Conservation (phyloP, 805 yeast genomes). For the Metschnikowia dekortorum region DNA sequence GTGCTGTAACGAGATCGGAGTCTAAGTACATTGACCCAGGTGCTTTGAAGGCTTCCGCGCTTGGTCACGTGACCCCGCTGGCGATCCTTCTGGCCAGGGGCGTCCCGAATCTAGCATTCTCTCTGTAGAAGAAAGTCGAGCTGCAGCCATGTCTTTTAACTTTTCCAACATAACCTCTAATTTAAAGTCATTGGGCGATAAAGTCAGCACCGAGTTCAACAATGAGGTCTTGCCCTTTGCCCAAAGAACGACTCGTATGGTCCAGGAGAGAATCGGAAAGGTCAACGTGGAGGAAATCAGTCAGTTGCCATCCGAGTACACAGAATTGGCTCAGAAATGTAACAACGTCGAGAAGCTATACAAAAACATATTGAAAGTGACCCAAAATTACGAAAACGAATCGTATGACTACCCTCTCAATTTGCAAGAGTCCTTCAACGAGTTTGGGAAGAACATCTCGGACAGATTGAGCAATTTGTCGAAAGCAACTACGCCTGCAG, state of each 20-base stretch:
- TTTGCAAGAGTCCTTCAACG: constrained; percentile 69
- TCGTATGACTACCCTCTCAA: constrained; percentile 81
- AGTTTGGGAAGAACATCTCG: constrained; percentile 62
- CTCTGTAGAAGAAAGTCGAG: not conserved
- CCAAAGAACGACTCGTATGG: constrained; percentile 71
- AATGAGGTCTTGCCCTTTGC: constrained; percentile 58
- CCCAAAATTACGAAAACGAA: constrained; percentile 62
- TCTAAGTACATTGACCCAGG: not conserved
- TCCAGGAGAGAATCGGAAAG: constrained; percentile 76
- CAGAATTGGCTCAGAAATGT: constrained; percentile 40
- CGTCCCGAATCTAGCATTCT: not conserved
- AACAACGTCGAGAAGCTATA: constrained; percentile 39
- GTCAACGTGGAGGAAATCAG: constrained; percentile 62
- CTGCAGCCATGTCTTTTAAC: constrained; percentile 36
- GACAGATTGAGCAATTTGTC: constrained; percentile 63
- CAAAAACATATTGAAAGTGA: constrained; percentile 39
- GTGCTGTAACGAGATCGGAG: not conserved
- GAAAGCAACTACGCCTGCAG: constrained; percentile 71
- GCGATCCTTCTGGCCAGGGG: not conserved
- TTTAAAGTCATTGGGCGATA: constrained; percentile 37
- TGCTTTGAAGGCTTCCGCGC: not conserved
- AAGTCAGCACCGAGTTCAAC: constrained; percentile 52
- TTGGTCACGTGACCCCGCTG: not conserved
- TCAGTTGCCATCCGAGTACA: constrained; percentile 78
- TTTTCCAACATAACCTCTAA: constrained; percentile 40